Percentiles rank a stretch among this genome's conserved stretches.
These are phyloP conservation scores for Casuarina glauca DNA, from an alignment of 306 rosid species.

Conservation along the genomic window DNA sequence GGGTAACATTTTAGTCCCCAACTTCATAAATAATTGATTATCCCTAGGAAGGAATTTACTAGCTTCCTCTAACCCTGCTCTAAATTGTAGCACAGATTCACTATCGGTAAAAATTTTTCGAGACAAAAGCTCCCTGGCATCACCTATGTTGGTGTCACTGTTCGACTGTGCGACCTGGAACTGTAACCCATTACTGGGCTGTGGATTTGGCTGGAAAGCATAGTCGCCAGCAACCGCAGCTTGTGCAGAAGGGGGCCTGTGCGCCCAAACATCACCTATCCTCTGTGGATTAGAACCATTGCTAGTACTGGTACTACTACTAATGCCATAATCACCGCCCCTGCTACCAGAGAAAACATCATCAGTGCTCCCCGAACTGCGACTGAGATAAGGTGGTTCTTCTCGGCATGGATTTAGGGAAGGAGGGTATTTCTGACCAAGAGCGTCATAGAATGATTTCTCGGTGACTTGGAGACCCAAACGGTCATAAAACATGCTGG, in stretches of 20 bases:
- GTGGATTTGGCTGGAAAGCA: not conserved
- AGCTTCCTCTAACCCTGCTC: too few species aligned
- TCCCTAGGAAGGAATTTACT: too few species aligned
- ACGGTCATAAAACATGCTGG: constrained; percentile 8
- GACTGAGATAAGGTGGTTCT: not conserved
- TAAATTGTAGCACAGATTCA: not conserved
- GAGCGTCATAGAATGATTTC: constrained; percentile 11
- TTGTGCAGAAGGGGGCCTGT: too few species aligned
- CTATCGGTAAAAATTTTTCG: not conserved
- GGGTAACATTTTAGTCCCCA: constrained; percentile 23
- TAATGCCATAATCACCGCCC: constrained; percentile 22
- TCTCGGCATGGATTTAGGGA: constrained; percentile 11
- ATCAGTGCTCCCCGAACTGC: constrained; percentile 22
- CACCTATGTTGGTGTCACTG: not conserved
- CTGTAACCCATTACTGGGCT: not conserved
- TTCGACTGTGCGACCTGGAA: not conserved
- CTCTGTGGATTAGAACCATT: not conserved
- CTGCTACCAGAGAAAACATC: constrained; percentile 14
- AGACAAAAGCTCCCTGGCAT: not conserved
- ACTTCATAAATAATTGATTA: not conserved
- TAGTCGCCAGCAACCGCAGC: not conserved
- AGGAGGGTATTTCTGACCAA: not conserved
- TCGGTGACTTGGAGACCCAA: constrained; percentile 4
- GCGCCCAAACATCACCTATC: not conserved
- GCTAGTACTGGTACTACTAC: constrained; percentile 27